Evolutionary conservation across 2,329 filamentous ascomycete species (phyloP).

Genomic region (Talaromyces sp.): DNA sequence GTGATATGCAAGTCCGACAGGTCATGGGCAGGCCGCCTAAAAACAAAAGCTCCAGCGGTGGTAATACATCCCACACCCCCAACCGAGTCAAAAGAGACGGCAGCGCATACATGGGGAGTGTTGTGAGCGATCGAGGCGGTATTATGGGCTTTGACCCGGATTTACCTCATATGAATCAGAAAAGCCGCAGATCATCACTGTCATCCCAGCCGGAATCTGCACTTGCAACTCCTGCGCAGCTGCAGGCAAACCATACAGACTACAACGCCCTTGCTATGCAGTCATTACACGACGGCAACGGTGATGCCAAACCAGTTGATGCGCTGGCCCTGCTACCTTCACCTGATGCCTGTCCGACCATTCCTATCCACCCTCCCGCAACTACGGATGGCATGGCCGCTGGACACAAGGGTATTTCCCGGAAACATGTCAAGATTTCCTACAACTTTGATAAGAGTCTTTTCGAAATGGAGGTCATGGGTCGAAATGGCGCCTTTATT

Average conservation of each 20-base stretch:
- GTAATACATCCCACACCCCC: slow-evolving; percentile 40
- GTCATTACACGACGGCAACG: slow-evolving; percentile 31
- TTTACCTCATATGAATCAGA: slow-evolving; percentile 35
- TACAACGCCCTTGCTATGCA: slow-evolving; percentile 46
- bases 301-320: slow-evolving; percentile 41
- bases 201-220: slow-evolving; percentile 42
- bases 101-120: slow-evolving; percentile 44
- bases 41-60: slow-evolving; percentile 45
- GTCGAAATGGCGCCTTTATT: slow-evolving; percentile 55
- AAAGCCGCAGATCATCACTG: slow-evolving; percentile 47
- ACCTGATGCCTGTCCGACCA: slow-evolving; percentile 50
- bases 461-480: slow-evolving; percentile 58
- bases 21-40: slow-evolving; percentile 31
- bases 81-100: slow-evolving; percentile 42
- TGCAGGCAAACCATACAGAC: slow-evolving; percentile 36
- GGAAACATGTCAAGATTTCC: slow-evolving; percentile 57
- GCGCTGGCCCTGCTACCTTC: slow-evolving; percentile 46
- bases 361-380: slow-evolving; percentile 57
- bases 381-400: slow-evolving; percentile 42
- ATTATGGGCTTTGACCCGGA: slow-evolving; percentile 49
- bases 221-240: slow-evolving; percentile 32
- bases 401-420: slow-evolving; percentile 56
- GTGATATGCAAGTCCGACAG: slow-evolving; percentile 40
- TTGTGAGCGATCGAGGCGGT: slow-evolving; percentile 53
- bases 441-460: slow-evolving; percentile 55